Percentiles rank a stretch among this genome's conserved stretches.
Evolutionary conservation across 1,284 basidiomycete genomes (phyloP).

Genomic region (Rhizoctonia solani): DNA sequence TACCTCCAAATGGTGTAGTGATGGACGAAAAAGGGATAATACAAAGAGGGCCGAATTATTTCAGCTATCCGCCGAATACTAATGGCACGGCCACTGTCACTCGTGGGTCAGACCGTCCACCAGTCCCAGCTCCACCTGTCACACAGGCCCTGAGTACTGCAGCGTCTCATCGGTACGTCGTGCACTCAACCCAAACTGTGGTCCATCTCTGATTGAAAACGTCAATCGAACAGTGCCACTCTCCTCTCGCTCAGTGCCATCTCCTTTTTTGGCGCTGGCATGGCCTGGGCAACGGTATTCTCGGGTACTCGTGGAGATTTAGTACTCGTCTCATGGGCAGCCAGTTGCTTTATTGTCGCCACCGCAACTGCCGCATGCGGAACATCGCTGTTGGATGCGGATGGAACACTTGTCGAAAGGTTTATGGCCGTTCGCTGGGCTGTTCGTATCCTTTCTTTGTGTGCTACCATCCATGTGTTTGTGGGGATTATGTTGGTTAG

Average conservation of each 20-base stretch:
- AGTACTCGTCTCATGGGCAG: constrained; percentile 1
- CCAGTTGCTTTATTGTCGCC: constrained; percentile 11
- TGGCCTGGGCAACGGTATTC: constrained; percentile 20
- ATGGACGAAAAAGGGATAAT: no score
- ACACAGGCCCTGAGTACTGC: background rate
- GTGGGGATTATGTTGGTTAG: constrained; percentile 14
- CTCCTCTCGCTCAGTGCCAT: background rate
- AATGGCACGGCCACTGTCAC: background rate
- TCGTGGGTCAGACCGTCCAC: background rate
- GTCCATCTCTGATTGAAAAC: background rate
- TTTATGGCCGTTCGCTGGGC: constrained; percentile 14
- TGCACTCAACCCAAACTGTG: background rate
- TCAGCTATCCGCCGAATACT: no score
- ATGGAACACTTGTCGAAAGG: background rate
- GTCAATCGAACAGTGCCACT: background rate
- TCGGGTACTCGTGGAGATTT: constrained; percentile 14
- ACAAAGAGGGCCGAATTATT: no score
- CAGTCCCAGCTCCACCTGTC: background rate
- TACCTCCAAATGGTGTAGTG: no score
- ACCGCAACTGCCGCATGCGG: background rate
- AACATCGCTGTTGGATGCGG: constrained; percentile 13
- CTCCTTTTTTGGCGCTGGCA: constrained; percentile 17
- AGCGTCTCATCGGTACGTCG: background rate
- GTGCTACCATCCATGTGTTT: background rate
- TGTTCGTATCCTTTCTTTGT: background rate